These are phyloP conservation scores for Lumnitzera racemosa DNA, from an alignment of 345 rosid species.

Conservation along the genomic window DNA sequence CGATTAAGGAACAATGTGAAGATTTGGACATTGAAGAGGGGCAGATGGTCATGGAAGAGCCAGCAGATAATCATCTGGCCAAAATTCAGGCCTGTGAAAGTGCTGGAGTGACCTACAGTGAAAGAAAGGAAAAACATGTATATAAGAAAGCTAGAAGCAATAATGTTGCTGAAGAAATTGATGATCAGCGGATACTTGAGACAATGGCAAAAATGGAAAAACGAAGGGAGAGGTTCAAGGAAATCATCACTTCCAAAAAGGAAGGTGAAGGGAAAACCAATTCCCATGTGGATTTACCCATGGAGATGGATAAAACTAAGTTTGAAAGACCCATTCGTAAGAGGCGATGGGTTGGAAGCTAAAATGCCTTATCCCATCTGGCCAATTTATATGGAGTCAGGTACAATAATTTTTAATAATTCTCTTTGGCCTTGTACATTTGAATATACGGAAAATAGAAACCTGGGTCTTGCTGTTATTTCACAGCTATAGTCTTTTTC, in stretches of 20 bases:
- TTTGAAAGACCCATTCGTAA: slow-evolving; percentile 40
- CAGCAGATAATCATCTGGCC: slow-evolving; percentile 4
- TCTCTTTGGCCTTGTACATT: too few relatives aligned
- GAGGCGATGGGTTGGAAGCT: slow-evolving; percentile 52
- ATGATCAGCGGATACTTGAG: slow-evolving; percentile 29
- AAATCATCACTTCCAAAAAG: slow-evolving; percentile 14
- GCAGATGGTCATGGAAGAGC: slow-evolving; percentile 39
- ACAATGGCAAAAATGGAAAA: slow-evolving; percentile 60
- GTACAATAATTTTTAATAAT: too few relatives aligned
- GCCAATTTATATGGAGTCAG: too few relatives aligned
- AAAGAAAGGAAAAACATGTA: slow-evolving; percentile 4
- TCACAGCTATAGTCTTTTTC: too few relatives aligned
- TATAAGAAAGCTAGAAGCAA: slow-evolving; percentile 10
- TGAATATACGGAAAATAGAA: too few relatives aligned
- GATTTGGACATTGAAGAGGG: slow-evolving; percentile 48
- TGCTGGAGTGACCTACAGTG: slow-evolving; percentile 4
- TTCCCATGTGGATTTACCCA: slow-evolving; percentile 14
- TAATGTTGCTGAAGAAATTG: slow-evolving; percentile 14
- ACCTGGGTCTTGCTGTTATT: too few relatives aligned
- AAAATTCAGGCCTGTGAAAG: slow-evolving; percentile 13
- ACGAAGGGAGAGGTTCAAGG: slow-evolving; percentile 58
- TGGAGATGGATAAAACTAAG: slow-evolving; percentile 20
- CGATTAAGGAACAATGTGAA: slow-evolving; percentile 7
- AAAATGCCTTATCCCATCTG: neutral
- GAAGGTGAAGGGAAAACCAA: slow-evolving; percentile 13